Evolutionary conservation across 352 stramenopile genomes (phyloP).

Genomic region (Globisporangium nagaii): DNA sequence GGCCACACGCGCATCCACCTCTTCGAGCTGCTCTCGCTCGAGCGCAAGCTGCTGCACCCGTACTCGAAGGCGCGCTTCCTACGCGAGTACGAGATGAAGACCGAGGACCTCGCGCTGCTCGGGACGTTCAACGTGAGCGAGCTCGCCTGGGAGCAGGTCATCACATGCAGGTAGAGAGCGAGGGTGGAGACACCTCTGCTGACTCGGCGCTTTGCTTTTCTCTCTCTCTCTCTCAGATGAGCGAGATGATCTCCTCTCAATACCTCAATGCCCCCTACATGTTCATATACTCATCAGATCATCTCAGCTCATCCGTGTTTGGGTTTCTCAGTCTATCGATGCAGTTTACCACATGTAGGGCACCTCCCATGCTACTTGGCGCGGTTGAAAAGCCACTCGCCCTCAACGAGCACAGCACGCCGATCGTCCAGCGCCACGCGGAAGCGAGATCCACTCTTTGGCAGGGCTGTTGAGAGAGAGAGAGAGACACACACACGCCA

Average conservation of each 20-base stretch:
- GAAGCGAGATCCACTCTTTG: conserved; percentile 38
- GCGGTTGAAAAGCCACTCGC: conserved; percentile 33
- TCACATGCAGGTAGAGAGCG: conserved; percentile 34
- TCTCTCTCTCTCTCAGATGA: too few relatives aligned
- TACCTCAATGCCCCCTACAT: not conserved
- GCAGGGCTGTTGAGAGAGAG: conserved; percentile 25
- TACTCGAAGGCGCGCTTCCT: conserved; percentile 44
- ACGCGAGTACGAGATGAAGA: conserved; percentile 39
- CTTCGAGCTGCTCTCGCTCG: conserved; percentile 13
- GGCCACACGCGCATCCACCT: conserved; percentile 43
- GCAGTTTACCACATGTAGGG: too few relatives aligned
- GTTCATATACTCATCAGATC: too few relatives aligned
- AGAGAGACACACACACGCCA: conserved; percentile 1
- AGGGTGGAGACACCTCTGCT: too few relatives aligned
- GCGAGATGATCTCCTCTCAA: not conserved
- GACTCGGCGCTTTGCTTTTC: too few relatives aligned
- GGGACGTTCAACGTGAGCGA: conserved; percentile 44
- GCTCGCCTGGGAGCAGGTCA: conserved; percentile 39
- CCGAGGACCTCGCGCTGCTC: conserved; percentile 34
- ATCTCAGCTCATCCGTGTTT: not conserved
- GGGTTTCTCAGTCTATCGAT: not conserved
- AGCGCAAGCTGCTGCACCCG: conserved; percentile 43
- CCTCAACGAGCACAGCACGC: conserved; percentile 37
- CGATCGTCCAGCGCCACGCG: conserved; percentile 27
- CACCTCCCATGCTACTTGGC: too few relatives aligned